phyloP scores from a whole-genome alignment of 2,329 filamentous ascomycete species.

The Phyllachora maydis region DNA sequence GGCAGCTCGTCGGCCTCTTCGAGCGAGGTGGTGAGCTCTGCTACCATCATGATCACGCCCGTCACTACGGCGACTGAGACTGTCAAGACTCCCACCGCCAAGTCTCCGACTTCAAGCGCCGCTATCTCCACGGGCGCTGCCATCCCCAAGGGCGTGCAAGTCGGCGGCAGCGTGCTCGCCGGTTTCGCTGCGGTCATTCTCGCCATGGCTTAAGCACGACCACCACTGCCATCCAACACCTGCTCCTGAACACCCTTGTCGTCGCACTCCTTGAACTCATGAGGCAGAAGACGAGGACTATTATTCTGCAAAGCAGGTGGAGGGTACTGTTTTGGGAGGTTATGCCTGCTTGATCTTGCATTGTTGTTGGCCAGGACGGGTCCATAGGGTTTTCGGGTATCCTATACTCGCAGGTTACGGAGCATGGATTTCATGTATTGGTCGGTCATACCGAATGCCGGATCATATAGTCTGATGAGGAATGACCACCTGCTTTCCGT shows the following conservation, averaged over 20 bases:
- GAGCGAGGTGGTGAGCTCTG: not conserved
- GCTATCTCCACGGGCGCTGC: not conserved
- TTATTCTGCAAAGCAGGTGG: not conserved
- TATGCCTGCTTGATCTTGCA: not conserved
- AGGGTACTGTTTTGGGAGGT: not conserved
- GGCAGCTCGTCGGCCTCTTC: not conserved
- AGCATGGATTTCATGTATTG: no score
- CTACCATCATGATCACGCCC: constrained; percentile 1
- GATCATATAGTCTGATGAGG: no score
- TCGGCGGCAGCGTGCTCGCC: constrained; percentile 1
- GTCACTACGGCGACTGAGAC: not conserved
- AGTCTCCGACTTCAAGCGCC: not conserved
- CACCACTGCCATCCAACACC: not conserved
- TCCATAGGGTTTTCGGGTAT: not conserved
- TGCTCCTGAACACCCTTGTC: no score
- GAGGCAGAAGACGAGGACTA: no score
- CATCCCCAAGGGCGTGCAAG: not conserved
- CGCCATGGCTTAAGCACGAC: constrained; percentile 1
- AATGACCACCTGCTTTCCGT: no score
- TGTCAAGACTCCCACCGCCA: not conserved
- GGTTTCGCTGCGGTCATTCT: constrained; percentile 1
- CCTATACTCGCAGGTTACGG: no score
- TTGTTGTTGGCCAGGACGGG: not conserved
- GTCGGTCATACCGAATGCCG: no score
- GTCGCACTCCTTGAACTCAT: no score